Conservation (phyloP, 2,329 filamentous ascomycete species). For the Colletotrichum salicis region DNA sequence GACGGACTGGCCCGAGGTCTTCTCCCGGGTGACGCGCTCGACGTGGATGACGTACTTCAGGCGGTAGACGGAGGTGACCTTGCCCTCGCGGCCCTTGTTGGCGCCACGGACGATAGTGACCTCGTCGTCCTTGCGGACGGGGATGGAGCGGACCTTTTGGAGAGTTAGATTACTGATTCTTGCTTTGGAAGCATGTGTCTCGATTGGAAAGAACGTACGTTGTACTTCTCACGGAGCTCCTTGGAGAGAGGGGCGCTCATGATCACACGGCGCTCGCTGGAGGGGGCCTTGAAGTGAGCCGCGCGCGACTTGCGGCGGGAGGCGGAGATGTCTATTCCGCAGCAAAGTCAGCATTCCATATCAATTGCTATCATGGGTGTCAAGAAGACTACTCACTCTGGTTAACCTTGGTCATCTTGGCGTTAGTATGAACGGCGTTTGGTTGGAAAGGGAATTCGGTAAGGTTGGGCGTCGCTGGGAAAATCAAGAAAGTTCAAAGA, state of each 20-base stretch:
- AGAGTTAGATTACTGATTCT: background rate
- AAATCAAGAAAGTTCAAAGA: background rate
- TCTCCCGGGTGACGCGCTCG: constrained; percentile 96
- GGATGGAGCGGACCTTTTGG: constrained; percentile 88
- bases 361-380: background rate
- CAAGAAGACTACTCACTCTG: constrained; percentile 54
- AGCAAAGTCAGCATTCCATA: constrained; percentile 36
- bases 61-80: constrained; percentile 97
- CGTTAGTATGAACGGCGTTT: constrained; percentile 35
- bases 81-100: constrained; percentile 99
- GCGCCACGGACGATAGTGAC: constrained; percentile 90
- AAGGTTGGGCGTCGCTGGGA: constrained; percentile 13
- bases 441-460: constrained; percentile 4
- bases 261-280: constrained; percentile 92
- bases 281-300: constrained; percentile 96
- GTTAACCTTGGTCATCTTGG: constrained; percentile 79
- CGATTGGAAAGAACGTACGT: constrained; percentile 68
- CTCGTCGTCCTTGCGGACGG: constrained; percentile 97
- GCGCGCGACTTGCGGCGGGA: constrained; percentile 99
- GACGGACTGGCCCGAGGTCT: constrained; percentile 95
- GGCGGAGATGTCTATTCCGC: constrained; percentile 70
- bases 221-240: constrained; percentile 99
- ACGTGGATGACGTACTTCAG: constrained; percentile 98
- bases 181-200: too few species aligned
- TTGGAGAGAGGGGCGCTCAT: constrained; percentile 97